Conservation (phyloP, 2,329 filamentous ascomycete species). For the Aureobasidium sp. region DNA sequence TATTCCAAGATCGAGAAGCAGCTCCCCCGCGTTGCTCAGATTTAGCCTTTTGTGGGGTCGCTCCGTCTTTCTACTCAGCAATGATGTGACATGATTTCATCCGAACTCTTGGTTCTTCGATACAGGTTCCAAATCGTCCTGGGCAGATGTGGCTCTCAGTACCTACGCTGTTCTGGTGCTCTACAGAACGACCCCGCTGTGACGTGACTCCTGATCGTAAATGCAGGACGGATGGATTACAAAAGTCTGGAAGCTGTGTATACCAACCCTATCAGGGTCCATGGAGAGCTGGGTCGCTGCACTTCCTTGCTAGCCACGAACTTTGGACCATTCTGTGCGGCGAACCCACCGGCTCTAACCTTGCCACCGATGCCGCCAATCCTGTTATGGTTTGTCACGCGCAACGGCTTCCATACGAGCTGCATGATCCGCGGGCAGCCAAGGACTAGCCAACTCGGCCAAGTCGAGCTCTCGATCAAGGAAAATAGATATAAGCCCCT, state of each 20-base stretch:
- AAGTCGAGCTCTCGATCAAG: constrained; percentile 4
- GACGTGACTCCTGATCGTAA: not conserved
- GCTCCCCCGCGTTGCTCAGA: not conserved
- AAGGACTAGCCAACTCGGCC: constrained; percentile 9
- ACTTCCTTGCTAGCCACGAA: not conserved
- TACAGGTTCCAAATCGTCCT: not conserved
- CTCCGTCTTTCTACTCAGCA: not conserved
- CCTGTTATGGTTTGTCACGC: constrained; percentile 1
- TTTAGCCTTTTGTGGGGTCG: constrained; percentile 4
- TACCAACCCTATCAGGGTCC: not conserved
- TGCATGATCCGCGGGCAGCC: constrained; percentile 11
- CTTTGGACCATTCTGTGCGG: not conserved
- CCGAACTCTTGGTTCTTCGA: not conserved
- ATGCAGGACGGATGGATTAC: not conserved
- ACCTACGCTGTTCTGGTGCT: not conserved
- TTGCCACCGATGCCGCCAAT: constrained; percentile 4
- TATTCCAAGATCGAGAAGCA: not conserved
- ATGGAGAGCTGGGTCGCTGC: not conserved
- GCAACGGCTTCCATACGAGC: not conserved
- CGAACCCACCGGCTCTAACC: not conserved
- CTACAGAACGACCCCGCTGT: not conserved
- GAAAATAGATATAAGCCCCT: constrained; percentile 10
- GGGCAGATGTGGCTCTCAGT: not conserved
- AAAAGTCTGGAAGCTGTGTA: not conserved
- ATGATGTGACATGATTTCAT: not conserved